Base-by-base conservation (phyloP, 2,329 filamentous ascomycete species). In the Neocatenulostroma microsporum region DNA sequence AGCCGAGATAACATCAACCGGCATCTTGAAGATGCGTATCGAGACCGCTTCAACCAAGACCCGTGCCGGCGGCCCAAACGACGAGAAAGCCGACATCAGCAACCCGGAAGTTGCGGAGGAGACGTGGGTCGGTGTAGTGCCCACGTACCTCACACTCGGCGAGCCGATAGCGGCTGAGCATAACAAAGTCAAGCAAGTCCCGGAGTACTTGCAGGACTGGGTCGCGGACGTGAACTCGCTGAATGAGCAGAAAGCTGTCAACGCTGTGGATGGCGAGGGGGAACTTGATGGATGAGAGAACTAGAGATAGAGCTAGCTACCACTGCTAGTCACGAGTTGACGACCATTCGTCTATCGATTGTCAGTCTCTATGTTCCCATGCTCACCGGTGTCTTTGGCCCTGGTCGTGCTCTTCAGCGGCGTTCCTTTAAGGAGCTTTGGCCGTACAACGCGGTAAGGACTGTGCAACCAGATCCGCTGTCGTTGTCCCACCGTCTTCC, bases 21-120 rank as follows among this genome's bases (percentile, higher is more conserved):
- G 75, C 28, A 77, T 94, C 26, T 62, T 93, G 39, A 77, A 71
- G 45, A 76, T 93, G 9, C 69, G 62, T 31, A 74, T 93, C 41
- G 68, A 72, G 12, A 76, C 75, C 33, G 86, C 82, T 4, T 87
- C 81, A 52, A 83, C 79, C 19, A 94, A 94, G 70, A 67, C 83
- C 27, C 69, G 83, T 6, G 67, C 70, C 17, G 84, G 83, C 0
- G 68, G 68, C 25, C 78, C 83, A 1, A 69, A 68, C 13, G 74
- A 78, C 51, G 73, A 78, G 40, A 68, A 63, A 44, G 71, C 72
- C 49, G 76, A 80, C 56, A 45, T 63, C 48, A 62, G 66, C 41
- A 63, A 64, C 24, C 60, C 63, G 18, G 68, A 72, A 17, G 53
- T 77, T 15, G 66, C 64, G 3, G 58, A 63, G 20, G 64, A 59